Percentiles rank a stretch among this genome's conserved stretches.
These are phyloP conservation scores for Copromyces sp. DNA, from an alignment of 495 filamentous ascomycete species.

Conservation along the genomic window DNA sequence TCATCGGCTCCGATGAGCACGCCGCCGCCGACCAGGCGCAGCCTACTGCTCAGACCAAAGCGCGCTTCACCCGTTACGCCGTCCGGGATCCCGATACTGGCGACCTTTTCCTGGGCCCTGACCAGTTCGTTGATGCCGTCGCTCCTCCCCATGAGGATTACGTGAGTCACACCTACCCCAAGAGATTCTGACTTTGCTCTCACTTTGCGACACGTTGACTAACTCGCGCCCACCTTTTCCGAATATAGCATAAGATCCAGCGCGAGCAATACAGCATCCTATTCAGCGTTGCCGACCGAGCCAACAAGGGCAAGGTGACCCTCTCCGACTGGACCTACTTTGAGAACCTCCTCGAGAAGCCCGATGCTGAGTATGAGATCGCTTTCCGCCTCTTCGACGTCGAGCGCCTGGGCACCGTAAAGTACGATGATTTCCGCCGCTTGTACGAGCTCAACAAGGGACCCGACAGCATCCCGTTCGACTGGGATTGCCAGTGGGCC, in stretches of 20 bases:
- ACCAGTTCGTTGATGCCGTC: conserved; percentile 83
- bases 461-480: conserved; percentile 72
- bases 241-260: conserved; percentile 82
- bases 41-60: conserved; percentile 58
- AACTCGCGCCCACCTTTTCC: conserved; percentile 3
- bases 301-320: conserved; percentile 56
- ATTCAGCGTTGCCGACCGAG: conserved; percentile 79
- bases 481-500: conserved; percentile 98
- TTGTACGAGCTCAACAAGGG: conserved; percentile 79
- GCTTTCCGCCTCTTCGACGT: conserved; percentile 92
- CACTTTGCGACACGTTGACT: conserved; percentile 14
- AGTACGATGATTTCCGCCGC: conserved; percentile 73
- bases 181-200: conserved; percentile 2
- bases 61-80: conserved; percentile 69
- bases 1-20: conserved; percentile 54
- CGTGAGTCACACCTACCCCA: conserved; percentile 43
- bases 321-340: conserved; percentile 85
- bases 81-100: conserved; percentile 62
- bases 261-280: conserved; percentile 89
- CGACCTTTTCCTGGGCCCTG: conserved; percentile 67
- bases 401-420: conserved; percentile 69
- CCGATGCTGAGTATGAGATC: conserved; percentile 97
- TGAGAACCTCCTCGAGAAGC: conserved; percentile 84
- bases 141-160: conserved; percentile 84
- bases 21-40: conserved; percentile 28